Evolutionary conservation across 1,284 basidiomycete species (phyloP).

Genomic region (Papiliotrema nemorosa): DNA sequence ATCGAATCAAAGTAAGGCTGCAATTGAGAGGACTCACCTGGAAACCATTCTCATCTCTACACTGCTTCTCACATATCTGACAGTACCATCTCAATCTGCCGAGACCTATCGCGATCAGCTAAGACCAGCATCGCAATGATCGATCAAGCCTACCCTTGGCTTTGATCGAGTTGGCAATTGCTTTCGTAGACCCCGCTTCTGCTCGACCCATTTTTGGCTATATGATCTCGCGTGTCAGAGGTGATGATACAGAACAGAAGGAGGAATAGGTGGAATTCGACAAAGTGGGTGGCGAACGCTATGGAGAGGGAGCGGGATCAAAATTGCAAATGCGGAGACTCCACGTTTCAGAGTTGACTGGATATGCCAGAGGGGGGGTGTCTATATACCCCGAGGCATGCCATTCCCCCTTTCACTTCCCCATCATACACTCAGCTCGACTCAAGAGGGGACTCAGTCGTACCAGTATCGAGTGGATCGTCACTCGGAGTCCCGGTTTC

Average conservation of each 20-base stretch:
- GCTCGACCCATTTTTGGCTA: constrained; percentile 44
- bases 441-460: too few relatives aligned
- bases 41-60: constrained; percentile 95
- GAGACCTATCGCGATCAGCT: constrained; percentile 53
- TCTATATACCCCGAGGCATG: too few relatives aligned
- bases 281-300: neutral
- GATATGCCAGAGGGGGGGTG: too few relatives aligned
- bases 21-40: constrained; percentile 61
- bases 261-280: neutral
- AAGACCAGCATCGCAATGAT: neutral
- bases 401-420: too few relatives aligned
- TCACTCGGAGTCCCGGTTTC: too few relatives aligned
- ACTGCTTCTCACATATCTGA: constrained; percentile 94
- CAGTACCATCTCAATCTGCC: constrained; percentile 94
- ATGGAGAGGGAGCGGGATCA: neutral
- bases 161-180: constrained; percentile 91
- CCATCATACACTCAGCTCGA: too few relatives aligned
- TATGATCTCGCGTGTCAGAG: neutral
- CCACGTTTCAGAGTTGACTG: too few relatives aligned
- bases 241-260: neutral
- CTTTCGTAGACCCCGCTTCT: constrained; percentile 82
- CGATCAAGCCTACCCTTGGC: constrained; percentile 61
- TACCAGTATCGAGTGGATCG: too few relatives aligned
- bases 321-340: neutral
- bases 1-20: too few relatives aligned